These are phyloP conservation scores for Protomyces inundatus DNA, from an alignment of 1,139 yeast species.

Conservation along the genomic window DNA sequence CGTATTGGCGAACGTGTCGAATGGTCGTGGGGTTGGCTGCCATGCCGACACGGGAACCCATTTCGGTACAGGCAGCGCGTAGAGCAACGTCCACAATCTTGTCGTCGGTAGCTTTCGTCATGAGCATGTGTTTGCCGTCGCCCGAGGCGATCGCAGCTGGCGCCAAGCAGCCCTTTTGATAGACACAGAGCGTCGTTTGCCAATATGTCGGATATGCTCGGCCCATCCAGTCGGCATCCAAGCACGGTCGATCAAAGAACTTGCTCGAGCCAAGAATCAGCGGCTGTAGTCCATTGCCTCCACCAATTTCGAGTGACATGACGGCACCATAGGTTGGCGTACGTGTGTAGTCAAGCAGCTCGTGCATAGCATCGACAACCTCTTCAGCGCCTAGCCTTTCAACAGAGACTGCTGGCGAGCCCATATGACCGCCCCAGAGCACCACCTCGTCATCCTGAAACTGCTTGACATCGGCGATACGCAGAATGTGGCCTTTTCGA, in stretches of 20 bases:
- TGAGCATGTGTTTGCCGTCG: slow-evolving; percentile 44
- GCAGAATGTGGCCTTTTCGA: slow-evolving; percentile 40
- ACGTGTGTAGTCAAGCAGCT: slow-evolving; percentile 37
- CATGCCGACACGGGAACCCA: slow-evolving; percentile 44
- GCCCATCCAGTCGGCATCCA: slow-evolving; percentile 48
- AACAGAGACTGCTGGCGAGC: slow-evolving; percentile 41
- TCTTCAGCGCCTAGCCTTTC: slow-evolving; percentile 35
- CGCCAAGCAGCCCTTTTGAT: slow-evolving; percentile 36
- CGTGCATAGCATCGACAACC: slow-evolving; percentile 39
- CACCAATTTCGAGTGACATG: slow-evolving; percentile 45
- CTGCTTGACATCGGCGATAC: slow-evolving; percentile 39
- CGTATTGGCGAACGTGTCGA: slow-evolving; percentile 32
- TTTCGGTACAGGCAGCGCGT: slow-evolving; percentile 44
- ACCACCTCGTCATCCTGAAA: slow-evolving; percentile 38
- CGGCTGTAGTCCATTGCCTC: slow-evolving; percentile 46
- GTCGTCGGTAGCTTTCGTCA: slow-evolving; percentile 41
- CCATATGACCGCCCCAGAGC: slow-evolving; percentile 44
- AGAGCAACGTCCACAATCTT: slow-evolving; percentile 42
- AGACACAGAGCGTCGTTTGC: slow-evolving; percentile 42
- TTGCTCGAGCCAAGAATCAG: slow-evolving; percentile 38
- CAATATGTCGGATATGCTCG: slow-evolving; percentile 47
- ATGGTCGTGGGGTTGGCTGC: slow-evolving; percentile 42
- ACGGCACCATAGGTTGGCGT: slow-evolving; percentile 37
- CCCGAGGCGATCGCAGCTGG: slow-evolving; percentile 47
- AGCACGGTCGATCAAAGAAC: slow-evolving; percentile 39